phyloP scores from a whole-genome alignment of 352 stramenopile genomes.

The Halophytophthora polymorphica region DNA sequence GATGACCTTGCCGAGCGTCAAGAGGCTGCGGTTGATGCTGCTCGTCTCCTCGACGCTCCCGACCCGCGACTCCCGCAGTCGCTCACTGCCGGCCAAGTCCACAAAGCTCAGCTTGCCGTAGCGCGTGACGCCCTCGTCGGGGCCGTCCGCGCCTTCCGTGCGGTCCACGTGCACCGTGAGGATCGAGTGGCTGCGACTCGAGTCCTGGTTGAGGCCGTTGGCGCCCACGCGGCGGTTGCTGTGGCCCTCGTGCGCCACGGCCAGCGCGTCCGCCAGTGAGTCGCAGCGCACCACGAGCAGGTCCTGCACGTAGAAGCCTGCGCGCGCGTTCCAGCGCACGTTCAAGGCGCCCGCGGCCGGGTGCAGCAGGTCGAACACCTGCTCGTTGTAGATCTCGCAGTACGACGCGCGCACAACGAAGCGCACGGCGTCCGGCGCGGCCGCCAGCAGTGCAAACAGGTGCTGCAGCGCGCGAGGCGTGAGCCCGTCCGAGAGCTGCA shows the following conservation, averaged over 20 bases:
- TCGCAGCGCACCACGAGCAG: slow-evolving; percentile 74
- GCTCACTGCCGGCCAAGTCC: slow-evolving; percentile 75
- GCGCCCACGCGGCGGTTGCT: slow-evolving; percentile 61
- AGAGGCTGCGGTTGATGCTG: slow-evolving; percentile 83
- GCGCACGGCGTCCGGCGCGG: slow-evolving; percentile 40
- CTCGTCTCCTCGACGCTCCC: slow-evolving; percentile 71
- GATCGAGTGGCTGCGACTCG: slow-evolving; percentile 75
- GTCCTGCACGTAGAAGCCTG: slow-evolving; percentile 79
- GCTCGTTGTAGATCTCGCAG: slow-evolving; percentile 86
- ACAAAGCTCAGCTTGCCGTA: slow-evolving; percentile 82
- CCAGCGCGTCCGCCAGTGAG: slow-evolving; percentile 66
- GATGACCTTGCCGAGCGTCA: slow-evolving; percentile 85
- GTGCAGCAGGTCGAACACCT: slow-evolving; percentile 78
- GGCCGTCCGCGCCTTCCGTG: slow-evolving; percentile 32
- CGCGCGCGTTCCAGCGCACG: slow-evolving; percentile 69
- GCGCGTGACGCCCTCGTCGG: slow-evolving; percentile 40
- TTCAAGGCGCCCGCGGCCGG: slow-evolving; percentile 53
- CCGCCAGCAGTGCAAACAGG: slow-evolving; percentile 50
- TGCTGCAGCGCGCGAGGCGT: slow-evolving; percentile 76
- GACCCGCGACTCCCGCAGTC: slow-evolving; percentile 71
- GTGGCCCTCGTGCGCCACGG: slow-evolving; percentile 74
- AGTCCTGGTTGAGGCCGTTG: slow-evolving; percentile 81
- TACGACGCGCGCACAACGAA: slow-evolving; percentile 72
- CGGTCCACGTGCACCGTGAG: slow-evolving; percentile 73
- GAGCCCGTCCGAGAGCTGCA: slow-evolving; percentile 59